Evolutionary conservation across 2,329 filamentous ascomycete species (phyloP).

Genomic region (Sclerotinia subarctica): DNA sequence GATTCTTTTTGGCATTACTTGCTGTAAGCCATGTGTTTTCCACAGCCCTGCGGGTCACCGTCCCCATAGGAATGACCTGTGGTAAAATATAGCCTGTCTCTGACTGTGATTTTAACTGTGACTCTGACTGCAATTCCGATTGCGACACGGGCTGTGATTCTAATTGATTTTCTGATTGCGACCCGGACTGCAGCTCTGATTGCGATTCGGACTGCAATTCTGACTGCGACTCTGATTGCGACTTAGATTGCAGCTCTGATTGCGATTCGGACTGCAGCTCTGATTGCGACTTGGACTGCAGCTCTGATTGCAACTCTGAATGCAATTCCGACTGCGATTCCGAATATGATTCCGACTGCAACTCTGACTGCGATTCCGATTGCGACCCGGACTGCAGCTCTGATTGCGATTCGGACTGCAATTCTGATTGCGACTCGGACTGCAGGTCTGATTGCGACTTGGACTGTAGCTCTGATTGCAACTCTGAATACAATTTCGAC

Average conservation of each 20-base stretch:
- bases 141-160: constrained; percentile 20
- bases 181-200: too few species aligned
- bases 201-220: constrained; percentile 26
- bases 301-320: too few species aligned
- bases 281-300: too few species aligned
- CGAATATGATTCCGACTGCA: constrained; percentile 27
- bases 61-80: constrained; percentile 97
- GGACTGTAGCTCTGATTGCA: too few species aligned
- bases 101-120: constrained; percentile 25
- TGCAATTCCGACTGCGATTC: constrained; percentile 26
- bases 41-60: constrained; percentile 87
- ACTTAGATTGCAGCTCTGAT: constrained; percentile 15
- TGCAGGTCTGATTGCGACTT: too few species aligned
- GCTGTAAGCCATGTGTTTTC: constrained; percentile 99
- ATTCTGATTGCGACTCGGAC: neutral
- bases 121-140: constrained; percentile 23
- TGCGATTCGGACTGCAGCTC: constrained; percentile 21
- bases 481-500: too few species aligned
- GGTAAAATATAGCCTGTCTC: constrained; percentile 80
- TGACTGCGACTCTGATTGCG: neutral
- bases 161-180: too few species aligned
- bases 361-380: constrained; percentile 24
- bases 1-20: constrained; percentile 92
- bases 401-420: too few species aligned
- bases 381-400: constrained; percentile 20